Evolutionary conservation across 2,329 filamentous ascomycete species (phyloP).

Genomic region (Beauveria brongniartii): DNA sequence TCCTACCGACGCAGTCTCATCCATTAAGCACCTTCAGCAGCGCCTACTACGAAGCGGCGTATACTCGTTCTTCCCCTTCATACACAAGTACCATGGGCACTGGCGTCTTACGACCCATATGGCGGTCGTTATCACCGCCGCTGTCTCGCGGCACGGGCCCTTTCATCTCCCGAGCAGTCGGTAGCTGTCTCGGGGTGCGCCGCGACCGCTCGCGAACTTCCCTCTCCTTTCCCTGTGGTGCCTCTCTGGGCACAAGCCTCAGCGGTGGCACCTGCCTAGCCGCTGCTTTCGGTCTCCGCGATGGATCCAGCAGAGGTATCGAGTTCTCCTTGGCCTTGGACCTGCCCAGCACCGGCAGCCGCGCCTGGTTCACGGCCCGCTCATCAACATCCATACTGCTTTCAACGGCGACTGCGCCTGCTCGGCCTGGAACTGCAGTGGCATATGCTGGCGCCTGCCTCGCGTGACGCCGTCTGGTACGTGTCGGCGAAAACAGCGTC

Average conservation of each 20-base stretch:
- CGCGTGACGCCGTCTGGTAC: not conserved
- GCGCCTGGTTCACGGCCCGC: not conserved
- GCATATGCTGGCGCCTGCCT: not conserved
- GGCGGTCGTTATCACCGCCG: not conserved
- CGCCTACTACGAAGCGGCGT: not conserved
- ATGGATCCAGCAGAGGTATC: not conserved
- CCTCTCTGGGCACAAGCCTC: not conserved
- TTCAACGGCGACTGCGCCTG: not conserved
- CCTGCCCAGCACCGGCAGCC: not conserved
- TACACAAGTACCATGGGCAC: not conserved
- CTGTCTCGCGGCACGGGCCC: not conserved
- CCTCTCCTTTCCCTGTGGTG: not conserved
- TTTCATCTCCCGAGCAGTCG: not conserved
- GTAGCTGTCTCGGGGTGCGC: not conserved
- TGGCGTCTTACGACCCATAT: not conserved
- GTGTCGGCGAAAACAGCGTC: not conserved
- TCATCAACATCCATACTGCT: not conserved
- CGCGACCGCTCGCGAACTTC: not conserved
- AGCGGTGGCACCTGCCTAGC: not conserved
- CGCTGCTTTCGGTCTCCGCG: constrained; percentile 1
- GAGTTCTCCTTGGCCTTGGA: not conserved
- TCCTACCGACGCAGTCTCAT: not conserved
- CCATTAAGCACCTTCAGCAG: not conserved
- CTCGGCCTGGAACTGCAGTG: not conserved
- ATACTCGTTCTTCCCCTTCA: not conserved